Evolutionary conservation across 1,284 basidiomycete genomes (phyloP), one percentile per base, ranked within the genome.

Genomic region (Ustilago xerochloae): DNA sequence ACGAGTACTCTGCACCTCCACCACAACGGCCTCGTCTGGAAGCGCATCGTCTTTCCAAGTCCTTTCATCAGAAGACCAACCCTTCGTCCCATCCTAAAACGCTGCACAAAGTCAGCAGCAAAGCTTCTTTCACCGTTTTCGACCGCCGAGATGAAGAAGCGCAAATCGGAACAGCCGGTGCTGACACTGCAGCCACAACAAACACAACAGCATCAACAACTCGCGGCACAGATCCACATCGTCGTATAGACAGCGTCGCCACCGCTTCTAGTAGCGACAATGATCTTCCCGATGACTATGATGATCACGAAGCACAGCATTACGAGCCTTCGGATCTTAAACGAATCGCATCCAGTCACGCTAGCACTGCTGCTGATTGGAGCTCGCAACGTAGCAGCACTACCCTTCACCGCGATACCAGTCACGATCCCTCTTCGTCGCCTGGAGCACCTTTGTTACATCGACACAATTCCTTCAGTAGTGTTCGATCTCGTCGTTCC

Each of bases 21-120:
- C n/a, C n/a, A 18, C 29, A 22, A 4, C 65, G 64, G 2, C 64
- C 64, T 28, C 60, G 71, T 32, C 65, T 64, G 35, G 71, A 74
- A 29, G 33, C 65, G 28, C 71, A 74, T 35, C 71, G 71, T 15
- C 71, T 74, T 4, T 61, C 71, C 22, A 64, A 67, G 18, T 74
- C 65, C 1, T 74, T 65, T 32, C 71, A 74, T 16, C 64, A 67
- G 13, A 63, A 63, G 18, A n/a, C 45, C 12, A 35, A 64, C 16
- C 38, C 41, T 20, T 16, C 51, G 13, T 49, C 62, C 10, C 24
- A 36, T 0, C 36, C 45, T 15, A 63, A 53, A 2, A 16, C 55
- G 9, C 33, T 63, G 2, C 60, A 52, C 60, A 61, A 46, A 33
- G 38, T 52, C 33, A 63, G 60, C 48, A 63, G 59, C 28, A 49